Percentiles rank a stretch among this genome's conserved stretches.
Evolutionary conservation across 805 yeast species (phyloP).

Genomic region (Debaryomyces prosopidis): DNA sequence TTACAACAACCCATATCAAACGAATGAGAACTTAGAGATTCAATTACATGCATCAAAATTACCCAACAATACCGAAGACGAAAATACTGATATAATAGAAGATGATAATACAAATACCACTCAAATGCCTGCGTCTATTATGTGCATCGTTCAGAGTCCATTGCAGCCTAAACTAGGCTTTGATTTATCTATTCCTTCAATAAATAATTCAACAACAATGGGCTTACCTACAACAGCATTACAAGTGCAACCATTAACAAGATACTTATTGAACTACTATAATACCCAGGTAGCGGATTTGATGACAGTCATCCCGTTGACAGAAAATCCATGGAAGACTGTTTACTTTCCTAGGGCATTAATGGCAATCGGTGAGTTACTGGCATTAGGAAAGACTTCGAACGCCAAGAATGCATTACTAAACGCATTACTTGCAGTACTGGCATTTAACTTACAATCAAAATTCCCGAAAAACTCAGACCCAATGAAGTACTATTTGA

Average conservation of each 20-base stretch:
- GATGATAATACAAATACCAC: constrained; percentile 34
- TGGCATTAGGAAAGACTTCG: constrained; percentile 71
- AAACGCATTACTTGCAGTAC: constrained; percentile 77
- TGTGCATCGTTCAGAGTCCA: constrained; percentile 47
- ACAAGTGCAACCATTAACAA: constrained; percentile 65
- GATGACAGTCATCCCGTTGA: constrained; percentile 69
- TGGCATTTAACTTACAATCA: constrained; percentile 78
- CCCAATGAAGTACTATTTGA: constrained; percentile 66
- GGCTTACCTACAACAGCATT: constrained; percentile 61
- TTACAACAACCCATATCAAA: constrained; percentile 40
- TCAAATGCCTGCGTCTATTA: constrained; percentile 54
- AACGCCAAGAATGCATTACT: constrained; percentile 75
- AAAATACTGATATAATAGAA: constrained; percentile 33
- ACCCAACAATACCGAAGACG: constrained; percentile 25
- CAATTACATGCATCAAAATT: constrained; percentile 42
- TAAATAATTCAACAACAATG: constrained; percentile 13
- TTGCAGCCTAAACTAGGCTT: constrained; percentile 44
- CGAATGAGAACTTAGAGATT: constrained; percentile 39
- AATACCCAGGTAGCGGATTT: constrained; percentile 74
- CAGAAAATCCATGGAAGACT: constrained; percentile 85
- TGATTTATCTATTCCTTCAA: constrained; percentile 33
- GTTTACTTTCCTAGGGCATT: constrained; percentile 84
- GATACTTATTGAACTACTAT: constrained; percentile 72
- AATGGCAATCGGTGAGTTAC: constrained; percentile 78
- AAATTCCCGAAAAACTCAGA: constrained; percentile 67